Conservation (phyloP, 2,329 filamentous ascomycete species). For the Xylariaceae sp. region DNA sequence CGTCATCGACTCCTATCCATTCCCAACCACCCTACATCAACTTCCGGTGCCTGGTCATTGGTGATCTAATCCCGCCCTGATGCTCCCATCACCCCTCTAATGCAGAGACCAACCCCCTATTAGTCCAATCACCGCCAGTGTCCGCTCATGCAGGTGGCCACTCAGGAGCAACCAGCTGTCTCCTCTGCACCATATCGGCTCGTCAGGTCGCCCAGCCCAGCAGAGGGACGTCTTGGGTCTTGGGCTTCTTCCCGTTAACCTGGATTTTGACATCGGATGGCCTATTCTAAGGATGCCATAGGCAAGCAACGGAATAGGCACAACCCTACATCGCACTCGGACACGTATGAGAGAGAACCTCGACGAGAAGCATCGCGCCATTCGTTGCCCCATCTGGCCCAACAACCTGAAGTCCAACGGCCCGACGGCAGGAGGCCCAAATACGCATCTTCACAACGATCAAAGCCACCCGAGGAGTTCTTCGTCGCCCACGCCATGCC, state of each 20-base stretch:
- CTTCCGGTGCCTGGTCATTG: slow-evolving; percentile 23
- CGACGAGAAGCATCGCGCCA: slow-evolving; percentile 24
- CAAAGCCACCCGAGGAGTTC: slow-evolving; percentile 25
- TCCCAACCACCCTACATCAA: slow-evolving; percentile 20
- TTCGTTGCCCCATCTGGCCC: slow-evolving; percentile 33
- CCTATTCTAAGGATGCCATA: slow-evolving; percentile 25
- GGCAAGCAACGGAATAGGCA: slow-evolving; percentile 28
- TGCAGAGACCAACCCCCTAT: slow-evolving; percentile 24
- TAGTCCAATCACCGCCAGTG: slow-evolving; percentile 28
- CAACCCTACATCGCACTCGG: slow-evolving; percentile 26
- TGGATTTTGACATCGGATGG: slow-evolving; percentile 24
- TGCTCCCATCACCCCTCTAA: slow-evolving; percentile 28
- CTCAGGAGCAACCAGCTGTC: slow-evolving; percentile 33
- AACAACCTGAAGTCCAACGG: slow-evolving; percentile 32
- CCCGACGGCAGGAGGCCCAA: slow-evolving; percentile 25
- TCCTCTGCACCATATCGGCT: slow-evolving; percentile 26
- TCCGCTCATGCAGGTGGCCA: slow-evolving; percentile 27
- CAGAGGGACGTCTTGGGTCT: slow-evolving; percentile 6
- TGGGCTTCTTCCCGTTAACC: slow-evolving; percentile 20
- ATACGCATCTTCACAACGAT: slow-evolving; percentile 24
- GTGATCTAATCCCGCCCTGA: slow-evolving; percentile 24
- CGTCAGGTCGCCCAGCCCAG: slow-evolving; percentile 25
- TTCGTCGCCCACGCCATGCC: slow-evolving; percentile 25
- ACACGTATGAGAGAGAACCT: slow-evolving; percentile 30
- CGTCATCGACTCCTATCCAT: slow-evolving; percentile 16